Conservation (phyloP, 1,284 basidiomycete genomes). For the Omphalotus olearius region DNA sequence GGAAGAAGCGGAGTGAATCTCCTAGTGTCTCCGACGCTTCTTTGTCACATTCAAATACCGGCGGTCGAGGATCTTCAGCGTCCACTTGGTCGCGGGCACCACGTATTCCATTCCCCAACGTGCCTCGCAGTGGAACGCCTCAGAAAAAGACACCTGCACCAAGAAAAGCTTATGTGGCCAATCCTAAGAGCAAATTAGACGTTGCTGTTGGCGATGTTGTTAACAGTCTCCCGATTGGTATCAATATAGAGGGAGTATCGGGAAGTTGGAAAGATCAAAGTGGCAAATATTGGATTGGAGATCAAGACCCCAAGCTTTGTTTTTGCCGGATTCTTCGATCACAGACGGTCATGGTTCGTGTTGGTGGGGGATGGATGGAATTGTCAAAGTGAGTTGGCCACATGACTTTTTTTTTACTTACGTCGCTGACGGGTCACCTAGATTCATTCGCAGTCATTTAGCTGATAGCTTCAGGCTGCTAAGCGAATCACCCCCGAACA, state of each 20-base stretch:
- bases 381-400: conserved; percentile 67
- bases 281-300: conserved; percentile 94
- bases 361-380: conserved; percentile 93
- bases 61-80: conserved; percentile 38
- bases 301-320: conserved; percentile 81
- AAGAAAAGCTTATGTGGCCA: conserved; percentile 74
- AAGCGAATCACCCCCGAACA: conserved; percentile 52
- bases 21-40: conserved; percentile 57
- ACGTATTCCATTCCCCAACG: conserved; percentile 45
- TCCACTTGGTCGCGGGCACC: conserved; percentile 71
- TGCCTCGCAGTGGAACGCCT: conserved; percentile 41
- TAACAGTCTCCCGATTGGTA: conserved; percentile 82
- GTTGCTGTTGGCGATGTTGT: conserved; percentile 89
- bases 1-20: conserved; percentile 42
- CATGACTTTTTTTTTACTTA: conserved; percentile 13
- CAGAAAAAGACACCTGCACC: conserved; percentile 33
- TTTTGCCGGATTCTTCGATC: conserved; percentile 91
- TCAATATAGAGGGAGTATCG: conserved; percentile 80
- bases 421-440: conserved; percentile 25
- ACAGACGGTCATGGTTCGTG: conserved; percentile 92
- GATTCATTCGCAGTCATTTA: conserved; percentile 85
- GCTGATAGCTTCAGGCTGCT: conserved; percentile 72
- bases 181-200: conserved; percentile 87
- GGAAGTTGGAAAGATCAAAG: conserved; percentile 87
- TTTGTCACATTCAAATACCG: conserved; percentile 34